Evolutionary conservation across 139 green algal species (phyloP).

Genomic region (Trebouxia sp.): DNA sequence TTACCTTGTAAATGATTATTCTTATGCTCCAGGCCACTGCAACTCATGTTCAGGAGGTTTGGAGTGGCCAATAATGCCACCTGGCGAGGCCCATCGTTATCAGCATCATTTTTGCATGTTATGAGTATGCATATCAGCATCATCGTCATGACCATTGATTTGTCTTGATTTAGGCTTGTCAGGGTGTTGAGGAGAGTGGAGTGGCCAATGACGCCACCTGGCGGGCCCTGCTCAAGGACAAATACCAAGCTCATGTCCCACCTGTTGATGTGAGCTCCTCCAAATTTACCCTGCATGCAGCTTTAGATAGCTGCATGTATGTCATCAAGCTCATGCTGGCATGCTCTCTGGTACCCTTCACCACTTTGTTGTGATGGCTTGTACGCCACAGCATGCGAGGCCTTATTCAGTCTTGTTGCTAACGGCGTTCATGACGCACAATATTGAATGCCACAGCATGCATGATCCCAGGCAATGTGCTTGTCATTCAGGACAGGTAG

Average conservation of each 20-base stretch:
- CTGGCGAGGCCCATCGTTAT: too few relatives aligned
- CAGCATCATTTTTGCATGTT: too few relatives aligned
- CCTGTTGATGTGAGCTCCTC: not conserved
- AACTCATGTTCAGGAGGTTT: not conserved
- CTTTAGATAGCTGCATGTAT: not conserved
- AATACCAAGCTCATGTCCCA: not conserved
- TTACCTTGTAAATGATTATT: not conserved
- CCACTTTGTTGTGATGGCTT: too few relatives aligned
- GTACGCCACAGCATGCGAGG: too few relatives aligned
- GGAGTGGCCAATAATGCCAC: too few relatives aligned
- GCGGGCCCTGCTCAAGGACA: conserved; percentile 58
- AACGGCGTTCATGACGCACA: too few relatives aligned
- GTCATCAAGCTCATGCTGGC: not conserved
- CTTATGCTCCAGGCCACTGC: not conserved
- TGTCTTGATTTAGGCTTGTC: conserved; percentile 52
- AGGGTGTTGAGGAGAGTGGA: conserved; percentile 68
- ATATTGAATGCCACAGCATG: too few relatives aligned
- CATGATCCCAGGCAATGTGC: too few relatives aligned
- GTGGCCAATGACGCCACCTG: conserved; percentile 69
- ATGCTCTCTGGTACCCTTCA: not conserved
- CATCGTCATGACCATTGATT: too few relatives aligned
- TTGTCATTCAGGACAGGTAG: too few relatives aligned
- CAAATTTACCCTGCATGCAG: not conserved
- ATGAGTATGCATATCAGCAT: too few relatives aligned
- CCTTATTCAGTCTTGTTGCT: too few relatives aligned